Conservation (phyloP, 2,329 filamentous ascomycete species). For the Alternaria sp. region DNA sequence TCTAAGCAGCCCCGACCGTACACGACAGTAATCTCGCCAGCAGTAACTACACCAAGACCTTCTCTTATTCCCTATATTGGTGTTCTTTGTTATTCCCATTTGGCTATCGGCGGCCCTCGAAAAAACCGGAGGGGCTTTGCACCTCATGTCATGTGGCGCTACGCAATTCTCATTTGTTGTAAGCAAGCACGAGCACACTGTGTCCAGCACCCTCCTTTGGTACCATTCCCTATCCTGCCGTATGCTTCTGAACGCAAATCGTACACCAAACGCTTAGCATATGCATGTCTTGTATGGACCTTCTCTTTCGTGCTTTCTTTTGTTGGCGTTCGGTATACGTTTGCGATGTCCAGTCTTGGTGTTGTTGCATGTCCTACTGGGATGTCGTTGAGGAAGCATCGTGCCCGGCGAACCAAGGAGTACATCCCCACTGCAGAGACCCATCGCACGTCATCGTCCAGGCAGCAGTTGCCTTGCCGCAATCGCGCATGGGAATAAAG, state of each 20-base stretch:
- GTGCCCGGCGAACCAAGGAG: too few species aligned
- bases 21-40: background rate
- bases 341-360: background rate
- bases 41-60: background rate
- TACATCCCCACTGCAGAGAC: background rate
- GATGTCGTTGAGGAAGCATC: background rate
- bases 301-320: background rate
- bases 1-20: background rate
- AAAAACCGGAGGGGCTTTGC: background rate
- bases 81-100: background rate
- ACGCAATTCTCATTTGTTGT: background rate
- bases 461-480: slow-evolving; percentile 2
- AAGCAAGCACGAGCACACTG: background rate
- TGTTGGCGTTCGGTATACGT: slow-evolving; percentile 8
- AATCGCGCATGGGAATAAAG: slow-evolving; percentile 1
- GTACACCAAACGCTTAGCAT: background rate
- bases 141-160: background rate
- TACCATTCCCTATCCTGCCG: background rate
- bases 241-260: background rate
- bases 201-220: background rate
- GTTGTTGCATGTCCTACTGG: background rate
- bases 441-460: background rate
- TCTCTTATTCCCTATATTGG: background rate
- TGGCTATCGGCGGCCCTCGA: background rate
- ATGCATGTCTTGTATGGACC: background rate